Conservation (phyloP, 495 filamentous ascomycete genomes). For the Xylaria cubensis region DNA sequence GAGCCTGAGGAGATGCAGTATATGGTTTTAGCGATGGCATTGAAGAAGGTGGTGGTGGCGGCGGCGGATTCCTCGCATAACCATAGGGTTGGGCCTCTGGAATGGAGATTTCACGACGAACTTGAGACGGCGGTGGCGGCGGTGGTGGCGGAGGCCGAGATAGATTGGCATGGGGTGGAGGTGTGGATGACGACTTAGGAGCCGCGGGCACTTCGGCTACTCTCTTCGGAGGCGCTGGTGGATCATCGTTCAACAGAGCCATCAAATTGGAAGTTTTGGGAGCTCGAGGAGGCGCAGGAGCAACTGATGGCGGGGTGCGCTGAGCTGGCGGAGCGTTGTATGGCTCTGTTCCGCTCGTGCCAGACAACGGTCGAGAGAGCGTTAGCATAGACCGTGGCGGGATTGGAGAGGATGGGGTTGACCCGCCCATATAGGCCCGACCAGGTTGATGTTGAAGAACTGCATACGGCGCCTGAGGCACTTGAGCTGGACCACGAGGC, state of each 20-base stretch:
- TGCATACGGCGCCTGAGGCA: constrained; percentile 41
- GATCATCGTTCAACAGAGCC: constrained; percentile 57
- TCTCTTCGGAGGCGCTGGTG: constrained; percentile 50
- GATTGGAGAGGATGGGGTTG: constrained; percentile 41
- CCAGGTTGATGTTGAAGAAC: constrained; percentile 42
- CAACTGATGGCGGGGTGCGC: constrained; percentile 40
- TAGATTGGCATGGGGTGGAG: constrained; percentile 50
- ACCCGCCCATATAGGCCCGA: constrained; percentile 43
- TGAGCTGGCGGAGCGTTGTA: constrained; percentile 45
- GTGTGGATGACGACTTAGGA: constrained; percentile 51
- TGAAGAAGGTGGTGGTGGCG: constrained; percentile 42
- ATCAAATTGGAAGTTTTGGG: constrained; percentile 57
- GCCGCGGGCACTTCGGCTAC: constrained; percentile 45
- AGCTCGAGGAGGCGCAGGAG: constrained; percentile 41
- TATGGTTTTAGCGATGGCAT: constrained; percentile 59
- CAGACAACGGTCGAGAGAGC: constrained; percentile 42
- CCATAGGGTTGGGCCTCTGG: constrained; percentile 43
- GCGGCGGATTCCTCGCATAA: constrained; percentile 43
- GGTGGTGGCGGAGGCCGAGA: constrained; percentile 46
- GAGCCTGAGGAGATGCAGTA: constrained; percentile 50
- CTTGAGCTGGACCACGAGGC: constrained; percentile 45
- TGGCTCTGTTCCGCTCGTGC: constrained; percentile 44
- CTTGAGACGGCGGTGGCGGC: constrained; percentile 39
- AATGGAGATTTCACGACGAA: constrained; percentile 44
- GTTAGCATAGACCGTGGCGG: constrained; percentile 40